These are phyloP conservation scores for Scalesia atractyloides DNA, from an alignment of 129 eudicot genomes.

Conservation along the genomic window DNA sequence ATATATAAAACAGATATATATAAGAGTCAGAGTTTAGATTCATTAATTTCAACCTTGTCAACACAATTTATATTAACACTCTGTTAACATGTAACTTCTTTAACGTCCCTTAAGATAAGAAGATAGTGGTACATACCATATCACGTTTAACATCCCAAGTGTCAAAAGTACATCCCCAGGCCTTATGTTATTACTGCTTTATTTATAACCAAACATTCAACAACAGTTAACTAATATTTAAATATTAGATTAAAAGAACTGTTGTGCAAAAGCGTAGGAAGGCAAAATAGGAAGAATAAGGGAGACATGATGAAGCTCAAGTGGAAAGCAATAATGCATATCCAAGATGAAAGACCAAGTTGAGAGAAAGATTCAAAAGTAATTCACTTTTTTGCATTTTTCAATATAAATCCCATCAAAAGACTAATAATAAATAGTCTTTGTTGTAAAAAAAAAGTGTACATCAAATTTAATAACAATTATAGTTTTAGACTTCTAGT, in stretches of 20 bases:
- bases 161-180: no score
- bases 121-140: no score
- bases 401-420: slow-evolving; percentile 26
- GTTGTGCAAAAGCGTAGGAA: not conserved
- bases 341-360: slow-evolving; percentile 37
- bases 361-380: slow-evolving; percentile 39
- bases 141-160: not conserved
- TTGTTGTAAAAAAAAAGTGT: not conserved
- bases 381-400: slow-evolving; percentile 36
- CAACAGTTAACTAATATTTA: not conserved
- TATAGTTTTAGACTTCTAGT: no score
- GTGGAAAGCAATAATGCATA: slow-evolving; percentile 42
- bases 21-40: no score
- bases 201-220: not conserved
- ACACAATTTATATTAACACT: no score
- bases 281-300: slow-evolving; percentile 19
- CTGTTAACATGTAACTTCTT: not conserved
- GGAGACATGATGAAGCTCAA: slow-evolving; percentile 36
- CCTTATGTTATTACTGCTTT: not conserved
- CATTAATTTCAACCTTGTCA: no score
- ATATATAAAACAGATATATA: no score
- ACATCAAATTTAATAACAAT: not conserved
- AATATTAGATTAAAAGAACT: not conserved
- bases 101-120: no score
- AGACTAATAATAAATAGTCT: slow-evolving; percentile 6